Evolutionary conservation across 805 yeast species (phyloP).

Genomic region (Tetrapisispora phaffii): DNA sequence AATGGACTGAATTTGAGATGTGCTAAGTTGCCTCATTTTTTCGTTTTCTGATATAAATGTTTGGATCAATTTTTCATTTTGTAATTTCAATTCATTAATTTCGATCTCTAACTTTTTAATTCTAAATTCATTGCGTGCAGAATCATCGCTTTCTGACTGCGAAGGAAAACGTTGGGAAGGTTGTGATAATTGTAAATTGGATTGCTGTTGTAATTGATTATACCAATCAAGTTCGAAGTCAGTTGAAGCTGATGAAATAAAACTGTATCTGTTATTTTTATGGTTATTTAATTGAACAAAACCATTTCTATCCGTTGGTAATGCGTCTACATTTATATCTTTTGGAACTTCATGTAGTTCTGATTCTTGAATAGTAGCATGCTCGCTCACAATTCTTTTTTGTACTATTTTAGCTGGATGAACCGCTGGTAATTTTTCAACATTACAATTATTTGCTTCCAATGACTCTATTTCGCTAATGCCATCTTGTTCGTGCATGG

Average conservation of each 20-base stretch:
- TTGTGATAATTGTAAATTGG: conserved; percentile 1
- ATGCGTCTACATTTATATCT: conserved; percentile 13
- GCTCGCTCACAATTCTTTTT: background rate
- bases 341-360: conserved; percentile 9
- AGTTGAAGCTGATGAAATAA: conserved; percentile 26
- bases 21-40: background rate
- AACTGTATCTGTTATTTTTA: conserved; percentile 22
- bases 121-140: conserved; percentile 20
- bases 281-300: conserved; percentile 10
- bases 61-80: conserved; percentile 26
- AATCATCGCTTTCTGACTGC: conserved; percentile 8
- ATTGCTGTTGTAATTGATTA: conserved; percentile 4
- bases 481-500: conserved; percentile 8
- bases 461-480: background rate
- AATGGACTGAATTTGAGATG: background rate
- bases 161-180: conserved; percentile 4
- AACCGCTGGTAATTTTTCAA: background rate
- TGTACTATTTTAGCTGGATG: background rate
- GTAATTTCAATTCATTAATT: conserved; percentile 26
- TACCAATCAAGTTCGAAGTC: conserved; percentile 17
- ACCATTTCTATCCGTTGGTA: conserved; percentile 15
- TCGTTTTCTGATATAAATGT: conserved; percentile 13
- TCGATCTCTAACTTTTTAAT: conserved; percentile 28
- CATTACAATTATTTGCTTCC: background rate
- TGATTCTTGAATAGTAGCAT: background rate